Evolutionary conservation across 768 basidiomycete genomes (phyloP).

Genomic region (Russula dissimulans): DNA sequence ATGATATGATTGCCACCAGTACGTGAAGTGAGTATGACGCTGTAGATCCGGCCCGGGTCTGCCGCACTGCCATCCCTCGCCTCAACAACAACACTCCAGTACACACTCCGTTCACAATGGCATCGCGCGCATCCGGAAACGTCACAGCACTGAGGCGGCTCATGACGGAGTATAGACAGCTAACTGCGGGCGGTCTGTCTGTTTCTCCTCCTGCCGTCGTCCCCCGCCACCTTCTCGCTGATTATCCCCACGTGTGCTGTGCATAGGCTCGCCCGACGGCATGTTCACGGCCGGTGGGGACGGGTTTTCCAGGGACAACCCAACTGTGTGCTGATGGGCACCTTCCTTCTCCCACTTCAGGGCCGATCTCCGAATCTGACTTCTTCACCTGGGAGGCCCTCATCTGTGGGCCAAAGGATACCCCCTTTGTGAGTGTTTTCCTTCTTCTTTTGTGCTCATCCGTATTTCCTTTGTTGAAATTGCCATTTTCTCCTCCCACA

Average conservation of each 20-base stretch:
- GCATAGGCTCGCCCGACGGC: constrained; percentile 72
- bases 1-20: too few species aligned
- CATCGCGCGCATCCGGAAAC: constrained; percentile 42
- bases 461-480: neutral
- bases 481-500: neutral
- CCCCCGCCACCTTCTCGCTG: neutral
- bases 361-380: constrained; percentile 84
- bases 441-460: neutral
- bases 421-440: constrained; percentile 65
- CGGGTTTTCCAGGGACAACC: constrained; percentile 6
- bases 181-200: constrained; percentile 65
- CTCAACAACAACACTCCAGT: too few species aligned
- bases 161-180: constrained; percentile 89
- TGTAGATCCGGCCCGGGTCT: constrained; percentile 1
- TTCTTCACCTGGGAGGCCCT: constrained; percentile 96
- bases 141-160: constrained; percentile 74
- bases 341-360: constrained; percentile 28
- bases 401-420: constrained; percentile 89
- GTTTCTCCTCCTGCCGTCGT: constrained; percentile 2
- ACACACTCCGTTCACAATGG: constrained; percentile 30
- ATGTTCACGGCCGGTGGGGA: constrained; percentile 88
- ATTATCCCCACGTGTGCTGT: neutral
- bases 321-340: neutral
- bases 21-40: neutral
- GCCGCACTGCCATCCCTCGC: too few species aligned